Evolutionary conservation across 352 stramenopile genomes (phyloP).

Genomic region (Phytopythium delawarense): DNA sequence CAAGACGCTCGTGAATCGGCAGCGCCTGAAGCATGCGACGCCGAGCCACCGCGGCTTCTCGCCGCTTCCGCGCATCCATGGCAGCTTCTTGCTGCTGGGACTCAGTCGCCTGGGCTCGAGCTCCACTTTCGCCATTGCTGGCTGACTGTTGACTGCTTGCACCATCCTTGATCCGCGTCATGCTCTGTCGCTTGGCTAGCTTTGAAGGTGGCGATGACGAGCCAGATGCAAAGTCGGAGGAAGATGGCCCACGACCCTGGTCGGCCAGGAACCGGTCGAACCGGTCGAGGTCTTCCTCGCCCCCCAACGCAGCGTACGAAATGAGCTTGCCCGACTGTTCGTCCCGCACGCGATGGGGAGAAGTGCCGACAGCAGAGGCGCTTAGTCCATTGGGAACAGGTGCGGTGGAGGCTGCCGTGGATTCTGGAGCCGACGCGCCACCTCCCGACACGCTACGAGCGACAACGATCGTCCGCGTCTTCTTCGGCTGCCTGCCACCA

Average conservation of each 20-base stretch:
- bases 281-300: constrained; percentile 43
- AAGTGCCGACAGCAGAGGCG: not conserved
- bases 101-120: not conserved
- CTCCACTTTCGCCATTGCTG: not conserved
- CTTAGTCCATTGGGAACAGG: constrained; percentile 1
- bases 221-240: constrained; percentile 19
- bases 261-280: constrained; percentile 58
- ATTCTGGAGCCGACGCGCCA: not conserved
- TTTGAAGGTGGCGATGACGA: constrained; percentile 10
- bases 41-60: constrained; percentile 38
- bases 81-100: constrained; percentile 7
- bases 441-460: constrained; percentile 23
- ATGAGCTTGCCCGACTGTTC: constrained; percentile 36
- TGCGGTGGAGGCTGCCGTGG: not conserved
- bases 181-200: constrained; percentile 35
- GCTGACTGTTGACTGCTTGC: not conserved
- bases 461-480: constrained; percentile 57
- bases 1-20: constrained; percentile 66
- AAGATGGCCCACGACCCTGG: constrained; percentile 23
- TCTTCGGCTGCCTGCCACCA: constrained; percentile 3
- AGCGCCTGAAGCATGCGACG: constrained; percentile 67
- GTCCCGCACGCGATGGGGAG: constrained; percentile 17
- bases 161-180: constrained; percentile 20
- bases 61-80: constrained; percentile 36
- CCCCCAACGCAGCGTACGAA: constrained; percentile 61